Base-by-base conservation (phyloP, 176 grass and related monocot genomes). In the Oryza glumipatula region DNA sequence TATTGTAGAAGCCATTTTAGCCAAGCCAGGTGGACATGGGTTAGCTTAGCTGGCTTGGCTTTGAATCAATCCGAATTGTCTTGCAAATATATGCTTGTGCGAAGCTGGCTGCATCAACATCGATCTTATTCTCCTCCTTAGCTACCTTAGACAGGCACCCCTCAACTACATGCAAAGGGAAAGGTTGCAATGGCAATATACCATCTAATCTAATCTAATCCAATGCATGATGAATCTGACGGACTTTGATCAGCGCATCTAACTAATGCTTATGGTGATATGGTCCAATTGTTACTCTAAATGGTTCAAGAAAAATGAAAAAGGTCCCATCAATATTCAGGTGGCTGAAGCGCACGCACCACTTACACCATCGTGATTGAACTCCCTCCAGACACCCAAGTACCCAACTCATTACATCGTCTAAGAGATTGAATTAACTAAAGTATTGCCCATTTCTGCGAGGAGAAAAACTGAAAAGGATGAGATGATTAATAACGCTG, bases 31-130 rank as follows among this genome's bases (percentile, higher is more conserved):
- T 71, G 67, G 67, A 56, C 47, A 26, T 15, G 33, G 28, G 17
- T 43, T 74, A 49, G 79, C 30, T 66, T 75, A 24, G 36, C 83
- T 85, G 19, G 49, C 83, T 85, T 85, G 74, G 75, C 16, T 70
- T 85, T 78, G 83, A 85, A 85, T 61, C 67, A 78, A 77, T 43
- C 65, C 5, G 68, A 58, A 74, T 14, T n/a, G 15, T 46, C 45
- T 8, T 26, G 28, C 6, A 48, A 7, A n/a, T 73, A 73, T 44
- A 47, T 23, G 70, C 21, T 44, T 14, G 58, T 63, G 58, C 58
- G 58, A 63, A 36, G 33, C 76, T 78, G 58, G 22, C 54, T 16
- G 54, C 54, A 22, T 77, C 75, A 21, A 61, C 3, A 39, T 65
- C 76, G 60, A 66, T 79, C 76, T 15, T 66, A 28, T 32, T 79